These are phyloP conservation scores for Pinus albicaulis DNA, from an alignment of 75 land plant species.

Conservation along the genomic window DNA sequence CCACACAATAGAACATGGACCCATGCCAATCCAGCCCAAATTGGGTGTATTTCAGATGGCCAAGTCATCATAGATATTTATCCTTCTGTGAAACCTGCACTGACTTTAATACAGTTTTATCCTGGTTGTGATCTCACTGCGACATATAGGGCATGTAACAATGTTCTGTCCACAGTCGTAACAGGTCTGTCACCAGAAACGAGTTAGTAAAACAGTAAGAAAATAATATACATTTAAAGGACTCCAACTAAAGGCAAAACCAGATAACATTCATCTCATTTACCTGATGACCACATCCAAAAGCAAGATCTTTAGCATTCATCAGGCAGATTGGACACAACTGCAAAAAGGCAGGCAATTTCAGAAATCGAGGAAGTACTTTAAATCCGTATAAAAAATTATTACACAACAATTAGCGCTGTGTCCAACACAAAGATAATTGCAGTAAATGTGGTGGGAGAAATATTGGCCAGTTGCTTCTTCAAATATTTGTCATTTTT, in stretches of 20 bases:
- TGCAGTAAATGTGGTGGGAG: background rate
- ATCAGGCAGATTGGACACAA: conserved; percentile 58
- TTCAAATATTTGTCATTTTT: background rate
- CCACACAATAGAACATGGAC: too few relatives aligned
- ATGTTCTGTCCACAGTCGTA: conserved; percentile 53
- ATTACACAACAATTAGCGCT: background rate
- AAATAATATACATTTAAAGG: background rate
- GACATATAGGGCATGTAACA: conserved; percentile 56
- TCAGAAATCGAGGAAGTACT: background rate
- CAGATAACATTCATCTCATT: background rate
- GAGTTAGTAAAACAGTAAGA: background rate
- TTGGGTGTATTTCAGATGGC: too few relatives aligned
- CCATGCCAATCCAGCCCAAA: too few relatives aligned
- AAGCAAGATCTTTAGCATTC: conserved; percentile 62
- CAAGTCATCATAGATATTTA: background rate
- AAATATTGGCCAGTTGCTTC: background rate
- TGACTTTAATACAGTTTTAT: conserved; percentile 42
- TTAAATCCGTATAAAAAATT: background rate
- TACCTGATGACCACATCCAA: conserved; percentile 85
- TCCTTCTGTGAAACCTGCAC: conserved; percentile 5
- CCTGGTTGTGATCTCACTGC: conserved; percentile 44
- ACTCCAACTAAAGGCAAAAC: background rate
- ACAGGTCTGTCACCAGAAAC: conserved; percentile 44
- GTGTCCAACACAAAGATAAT: background rate
- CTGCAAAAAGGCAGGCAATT: conserved; percentile 19